Percentiles rank a stretch among this genome's conserved stretches.
Conservation (phyloP, 2,329 filamentous ascomycete species). For the Arthrobotrys musiformis region DNA sequence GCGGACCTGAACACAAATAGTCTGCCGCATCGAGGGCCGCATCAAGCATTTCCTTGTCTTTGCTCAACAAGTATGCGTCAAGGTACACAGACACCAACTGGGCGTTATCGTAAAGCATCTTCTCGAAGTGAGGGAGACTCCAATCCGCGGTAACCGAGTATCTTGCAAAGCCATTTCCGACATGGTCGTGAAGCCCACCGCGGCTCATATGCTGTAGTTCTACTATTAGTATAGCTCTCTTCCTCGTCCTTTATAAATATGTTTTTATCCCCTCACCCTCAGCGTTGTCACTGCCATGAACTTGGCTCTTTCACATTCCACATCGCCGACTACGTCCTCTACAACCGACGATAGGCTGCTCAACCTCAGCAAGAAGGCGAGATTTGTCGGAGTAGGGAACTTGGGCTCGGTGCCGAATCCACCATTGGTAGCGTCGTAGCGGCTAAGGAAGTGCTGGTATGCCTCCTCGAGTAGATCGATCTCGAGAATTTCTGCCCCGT, state of each 20-base stretch:
- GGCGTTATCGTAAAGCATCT: conserved; percentile 93
- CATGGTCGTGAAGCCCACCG: conserved; percentile 77
- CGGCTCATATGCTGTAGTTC: conserved; percentile 73
- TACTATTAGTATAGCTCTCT: neutral
- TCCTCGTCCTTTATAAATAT: neutral
- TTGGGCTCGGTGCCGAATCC: conserved; percentile 86
- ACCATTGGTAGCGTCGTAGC: conserved; percentile 81
- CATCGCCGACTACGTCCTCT: conserved; percentile 84
- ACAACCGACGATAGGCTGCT: conserved; percentile 77
- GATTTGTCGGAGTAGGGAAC: conserved; percentile 86
- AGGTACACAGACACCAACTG: conserved; percentile 85
- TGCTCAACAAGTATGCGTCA: conserved; percentile 80
- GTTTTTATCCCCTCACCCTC: conserved; percentile 59
- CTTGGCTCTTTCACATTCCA: conserved; percentile 77
- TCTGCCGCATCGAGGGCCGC: conserved; percentile 83
- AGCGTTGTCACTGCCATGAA: conserved; percentile 85
- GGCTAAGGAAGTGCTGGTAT: conserved; percentile 79
- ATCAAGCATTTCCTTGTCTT: conserved; percentile 77
- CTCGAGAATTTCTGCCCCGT: conserved; percentile 76
- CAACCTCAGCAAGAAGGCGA: conserved; percentile 82
- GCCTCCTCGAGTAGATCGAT: conserved; percentile 92
- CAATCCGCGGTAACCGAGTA: conserved; percentile 93
- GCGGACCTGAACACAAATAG: conserved; percentile 74
- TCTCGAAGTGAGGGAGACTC: conserved; percentile 96
- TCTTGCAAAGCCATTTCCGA: conserved; percentile 81